Evolutionary conservation across 495 filamentous ascomycete species (phyloP).

Genomic region (Tuber brumale): DNA sequence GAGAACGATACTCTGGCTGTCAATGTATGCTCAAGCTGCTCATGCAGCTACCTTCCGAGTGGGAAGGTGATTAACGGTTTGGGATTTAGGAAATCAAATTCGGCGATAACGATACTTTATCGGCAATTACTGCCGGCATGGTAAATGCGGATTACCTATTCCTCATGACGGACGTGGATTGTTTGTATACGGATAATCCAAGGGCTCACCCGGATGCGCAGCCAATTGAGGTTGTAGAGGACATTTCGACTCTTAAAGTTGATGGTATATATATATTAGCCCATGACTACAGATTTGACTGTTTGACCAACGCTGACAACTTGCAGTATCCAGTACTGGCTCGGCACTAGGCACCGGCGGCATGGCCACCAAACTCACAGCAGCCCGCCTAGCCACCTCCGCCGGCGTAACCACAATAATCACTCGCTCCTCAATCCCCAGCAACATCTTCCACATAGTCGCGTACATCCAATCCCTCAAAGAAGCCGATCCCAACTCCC

Average conservation of each 20-base stretch:
- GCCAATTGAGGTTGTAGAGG: conserved; percentile 86
- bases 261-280: conserved; percentile 51
- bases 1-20: conserved; percentile 97
- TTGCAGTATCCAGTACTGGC: conserved; percentile 73
- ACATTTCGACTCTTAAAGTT: conserved; percentile 75
- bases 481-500: not conserved
- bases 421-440: conserved; percentile 80
- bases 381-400: conserved; percentile 84
- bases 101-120: conserved; percentile 95
- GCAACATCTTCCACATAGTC: conserved; percentile 86
- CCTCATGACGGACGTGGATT: conserved; percentile 98
- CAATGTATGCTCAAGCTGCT: conserved; percentile 49
- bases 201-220: conserved; percentile 73
- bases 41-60: not conserved
- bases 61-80: conserved; percentile 16
- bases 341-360: conserved; percentile 90
- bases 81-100: conserved; percentile 83
- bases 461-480: conserved; percentile 63
- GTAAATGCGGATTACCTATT: conserved; percentile 95
- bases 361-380: conserved; percentile 96
- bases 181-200: conserved; percentile 92
- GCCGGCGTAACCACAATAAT: conserved; percentile 95
- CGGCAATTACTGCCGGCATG: conserved; percentile 94
- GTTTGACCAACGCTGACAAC: conserved; percentile 5
- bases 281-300: not conserved